These are phyloP conservation scores for Phaeolepiota aurea DNA, from an alignment of 768 basidiomycete genomes.

Conservation along the genomic window DNA sequence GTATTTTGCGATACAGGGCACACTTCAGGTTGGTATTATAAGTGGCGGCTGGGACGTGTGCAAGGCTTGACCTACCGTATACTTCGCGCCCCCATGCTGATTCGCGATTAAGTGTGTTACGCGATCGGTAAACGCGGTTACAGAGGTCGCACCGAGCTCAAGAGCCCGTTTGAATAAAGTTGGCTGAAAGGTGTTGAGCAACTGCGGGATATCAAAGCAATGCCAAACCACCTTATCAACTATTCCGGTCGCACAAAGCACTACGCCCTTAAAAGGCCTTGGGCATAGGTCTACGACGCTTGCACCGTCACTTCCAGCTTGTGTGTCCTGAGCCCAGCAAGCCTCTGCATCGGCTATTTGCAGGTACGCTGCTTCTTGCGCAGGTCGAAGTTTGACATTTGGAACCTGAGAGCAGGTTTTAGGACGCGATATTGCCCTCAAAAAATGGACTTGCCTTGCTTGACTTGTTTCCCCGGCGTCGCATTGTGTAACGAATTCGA, in stretches of 20 bases:
- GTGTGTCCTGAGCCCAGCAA: slow-evolving; percentile 40
- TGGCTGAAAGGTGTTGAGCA: slow-evolving; percentile 34
- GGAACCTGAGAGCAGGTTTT: slow-evolving; percentile 47
- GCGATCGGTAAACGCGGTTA: slow-evolving; percentile 69
- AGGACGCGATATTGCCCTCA: not conserved
- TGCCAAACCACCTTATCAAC: slow-evolving; percentile 77
- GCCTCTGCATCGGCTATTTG: slow-evolving; percentile 16
- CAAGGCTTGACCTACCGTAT: slow-evolving; percentile 56
- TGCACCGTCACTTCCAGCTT: slow-evolving; percentile 36
- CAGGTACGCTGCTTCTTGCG: slow-evolving; percentile 26
- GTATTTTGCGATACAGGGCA: slow-evolving; percentile 72
- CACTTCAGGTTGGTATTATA: slow-evolving; percentile 40
- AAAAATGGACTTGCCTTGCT: slow-evolving; percentile 58
- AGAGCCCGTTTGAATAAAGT: slow-evolving; percentile 67
- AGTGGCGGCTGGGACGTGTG: no score
- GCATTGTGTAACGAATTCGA: slow-evolving; percentile 18
- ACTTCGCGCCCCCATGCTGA: slow-evolving; percentile 81
- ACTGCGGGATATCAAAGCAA: not conserved
- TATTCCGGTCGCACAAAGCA: slow-evolving; percentile 73
- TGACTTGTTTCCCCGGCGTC: slow-evolving; percentile 57
- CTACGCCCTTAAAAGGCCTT: slow-evolving; percentile 56
- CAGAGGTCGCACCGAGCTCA: slow-evolving; percentile 70
- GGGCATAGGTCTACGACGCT: slow-evolving; percentile 43
- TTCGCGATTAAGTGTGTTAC: slow-evolving; percentile 85
- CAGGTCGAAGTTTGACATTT: slow-evolving; percentile 74